Evolutionary conservation across 192 early-diverging fungal species (phyloP).

Genomic region (Linnemannia hyalina): DNA sequence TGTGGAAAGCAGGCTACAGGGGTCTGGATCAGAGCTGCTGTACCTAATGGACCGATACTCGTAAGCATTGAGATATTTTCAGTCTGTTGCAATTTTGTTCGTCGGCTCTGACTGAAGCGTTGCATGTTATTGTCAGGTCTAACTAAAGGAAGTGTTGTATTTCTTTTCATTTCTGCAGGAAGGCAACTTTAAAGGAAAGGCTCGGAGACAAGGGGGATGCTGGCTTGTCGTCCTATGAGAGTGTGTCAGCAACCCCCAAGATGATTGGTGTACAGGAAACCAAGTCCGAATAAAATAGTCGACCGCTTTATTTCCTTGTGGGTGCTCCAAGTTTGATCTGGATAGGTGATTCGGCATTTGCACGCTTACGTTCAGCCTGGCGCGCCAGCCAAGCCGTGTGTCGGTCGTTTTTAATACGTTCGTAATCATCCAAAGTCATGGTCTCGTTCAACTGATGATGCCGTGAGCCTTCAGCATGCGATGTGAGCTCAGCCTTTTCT

Average conservation of each 20-base stretch:
- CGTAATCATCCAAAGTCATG: neutral
- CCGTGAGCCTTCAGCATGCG: neutral
- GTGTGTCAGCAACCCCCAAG: neutral
- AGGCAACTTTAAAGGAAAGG: conserved; percentile 27
- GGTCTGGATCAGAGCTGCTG: conserved; percentile 48
- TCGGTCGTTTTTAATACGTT: neutral
- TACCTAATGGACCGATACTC: conserved; percentile 55
- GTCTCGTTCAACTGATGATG: neutral
- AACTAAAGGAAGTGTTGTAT: no score
- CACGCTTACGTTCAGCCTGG: neutral
- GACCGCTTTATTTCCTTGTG: neutral
- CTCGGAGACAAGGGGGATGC: conserved; percentile 6
- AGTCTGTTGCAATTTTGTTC: neutral
- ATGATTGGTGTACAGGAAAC: conserved; percentile 17
- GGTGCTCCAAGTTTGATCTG: conserved; percentile 35
- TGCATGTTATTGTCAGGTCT: neutral
- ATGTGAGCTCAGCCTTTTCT: neutral
- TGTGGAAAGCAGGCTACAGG: conserved; percentile 24
- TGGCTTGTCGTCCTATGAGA: neutral
- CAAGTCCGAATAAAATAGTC: neutral
- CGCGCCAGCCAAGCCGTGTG: neutral
- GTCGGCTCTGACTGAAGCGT: neutral
- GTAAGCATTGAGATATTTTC: conserved; percentile 6
- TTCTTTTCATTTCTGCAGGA: neutral
- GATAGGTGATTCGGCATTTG: neutral